Evolutionary conservation across 768 basidiomycete species (phyloP).

Genomic region (Boletus coccyginus): DNA sequence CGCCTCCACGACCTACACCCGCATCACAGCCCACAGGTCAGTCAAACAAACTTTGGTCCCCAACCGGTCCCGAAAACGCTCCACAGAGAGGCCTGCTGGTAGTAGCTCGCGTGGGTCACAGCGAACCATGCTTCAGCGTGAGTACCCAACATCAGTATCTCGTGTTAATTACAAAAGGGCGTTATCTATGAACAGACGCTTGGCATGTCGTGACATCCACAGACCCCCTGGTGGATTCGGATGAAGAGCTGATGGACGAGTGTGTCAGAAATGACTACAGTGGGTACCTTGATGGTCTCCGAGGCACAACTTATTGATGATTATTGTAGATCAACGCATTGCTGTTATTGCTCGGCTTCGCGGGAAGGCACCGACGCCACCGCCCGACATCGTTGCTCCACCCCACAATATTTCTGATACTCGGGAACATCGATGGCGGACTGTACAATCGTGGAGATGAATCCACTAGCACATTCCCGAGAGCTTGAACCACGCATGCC

Average conservation of each 20-base stretch:
- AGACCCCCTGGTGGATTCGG: slow-evolving; percentile 71
- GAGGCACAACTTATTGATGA: neutral
- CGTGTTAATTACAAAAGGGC: neutral
- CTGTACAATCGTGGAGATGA: slow-evolving; percentile 36
- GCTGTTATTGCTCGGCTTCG: slow-evolving; percentile 52
- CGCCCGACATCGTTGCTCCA: slow-evolving; percentile 21
- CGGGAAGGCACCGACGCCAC: slow-evolving; percentile 49
- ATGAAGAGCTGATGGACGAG: slow-evolving; percentile 67
- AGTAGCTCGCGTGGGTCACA: slow-evolving; percentile 26
- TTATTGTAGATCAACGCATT: slow-evolving; percentile 45
- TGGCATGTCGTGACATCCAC: slow-evolving; percentile 63
- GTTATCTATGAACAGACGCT: slow-evolving; percentile 48
- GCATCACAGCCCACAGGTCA: slow-evolving; percentile 19
- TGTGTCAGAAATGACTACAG: slow-evolving; percentile 64
- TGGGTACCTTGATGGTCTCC: slow-evolving; percentile 32
- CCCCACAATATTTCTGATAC: slow-evolving; percentile 15
- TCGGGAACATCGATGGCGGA: slow-evolving; percentile 37
- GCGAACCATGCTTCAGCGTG: slow-evolving; percentile 47
- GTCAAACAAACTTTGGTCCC: slow-evolving; percentile 2
- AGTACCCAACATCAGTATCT: slow-evolving; percentile 6
- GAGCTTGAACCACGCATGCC: neutral
- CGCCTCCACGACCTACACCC: slow-evolving; percentile 25
- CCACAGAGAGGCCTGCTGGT: slow-evolving; percentile 18
- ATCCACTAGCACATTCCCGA: neutral
- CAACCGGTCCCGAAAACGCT: slow-evolving; percentile 1